Conservation (phyloP, 331 rosid genomes). For the Spiraea crenata region DNA sequence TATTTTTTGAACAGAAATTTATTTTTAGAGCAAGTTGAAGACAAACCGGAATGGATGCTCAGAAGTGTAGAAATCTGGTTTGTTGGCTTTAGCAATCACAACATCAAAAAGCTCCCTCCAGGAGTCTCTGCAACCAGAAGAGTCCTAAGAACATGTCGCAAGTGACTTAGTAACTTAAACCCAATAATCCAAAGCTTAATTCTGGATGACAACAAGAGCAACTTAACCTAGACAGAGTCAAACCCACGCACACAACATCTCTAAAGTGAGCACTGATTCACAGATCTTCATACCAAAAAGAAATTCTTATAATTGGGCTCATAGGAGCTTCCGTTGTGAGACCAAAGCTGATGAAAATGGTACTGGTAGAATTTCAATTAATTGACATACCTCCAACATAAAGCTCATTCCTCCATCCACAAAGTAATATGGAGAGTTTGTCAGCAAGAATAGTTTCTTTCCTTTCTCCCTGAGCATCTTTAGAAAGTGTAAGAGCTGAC, state of each 20-base stretch:
- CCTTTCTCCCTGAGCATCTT: constrained; percentile 87
- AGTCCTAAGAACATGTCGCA: constrained; percentile 55
- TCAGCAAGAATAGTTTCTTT: constrained; percentile 87
- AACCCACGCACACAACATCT: not conserved
- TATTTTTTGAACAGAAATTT: not conserved
- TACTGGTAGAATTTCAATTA: constrained; percentile 1
- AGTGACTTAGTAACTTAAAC: constrained; percentile 6
- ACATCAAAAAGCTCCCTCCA: constrained; percentile 96
- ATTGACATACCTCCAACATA: constrained; percentile 68
- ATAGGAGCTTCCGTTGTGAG: not conserved
- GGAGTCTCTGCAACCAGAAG: constrained; percentile 57
- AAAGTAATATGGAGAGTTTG: constrained; percentile 89
- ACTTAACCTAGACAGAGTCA: not conserved
- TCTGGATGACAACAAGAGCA: not conserved
- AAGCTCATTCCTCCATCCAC: constrained; percentile 96
- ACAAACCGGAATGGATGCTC: constrained; percentile 97
- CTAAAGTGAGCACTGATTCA: not conserved
- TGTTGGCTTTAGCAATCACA: constrained; percentile 90
- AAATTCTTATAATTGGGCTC: not conserved
- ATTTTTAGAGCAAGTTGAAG: constrained; percentile 10
- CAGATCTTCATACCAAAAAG: not conserved
- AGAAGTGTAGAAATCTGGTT: constrained; percentile 85
- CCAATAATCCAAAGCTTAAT: not conserved
- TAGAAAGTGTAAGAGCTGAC: constrained; percentile 58
- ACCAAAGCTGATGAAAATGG: not conserved